These are phyloP conservation scores for Lathyrus sativus DNA, from an alignment of 306 rosid genomes.

Conservation along the genomic window DNA sequence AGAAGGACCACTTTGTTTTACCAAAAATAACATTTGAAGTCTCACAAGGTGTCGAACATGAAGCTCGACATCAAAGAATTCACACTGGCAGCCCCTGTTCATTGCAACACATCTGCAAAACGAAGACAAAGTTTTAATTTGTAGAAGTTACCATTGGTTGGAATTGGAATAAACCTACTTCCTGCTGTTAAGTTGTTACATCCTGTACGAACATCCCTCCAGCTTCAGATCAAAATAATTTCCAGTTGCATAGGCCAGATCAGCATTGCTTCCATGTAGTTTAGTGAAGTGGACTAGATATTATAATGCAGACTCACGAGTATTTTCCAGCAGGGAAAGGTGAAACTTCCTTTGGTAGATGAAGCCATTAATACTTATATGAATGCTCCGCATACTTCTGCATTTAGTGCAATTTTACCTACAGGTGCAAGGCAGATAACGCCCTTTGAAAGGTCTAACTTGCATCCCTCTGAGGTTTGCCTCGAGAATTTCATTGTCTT, in stretches of 20 bases:
- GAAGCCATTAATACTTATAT: constrained; percentile 55
- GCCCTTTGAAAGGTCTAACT: constrained; percentile 67
- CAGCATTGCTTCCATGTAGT: constrained; percentile 40
- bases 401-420: constrained; percentile 56
- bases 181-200: constrained; percentile 45
- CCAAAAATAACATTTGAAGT: too few relatives aligned
- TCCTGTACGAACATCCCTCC: constrained; percentile 49
- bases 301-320: constrained; percentile 67
- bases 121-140: constrained; percentile 50
- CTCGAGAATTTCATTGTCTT: constrained; percentile 84
- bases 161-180: constrained; percentile 50
- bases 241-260: constrained; percentile 43
- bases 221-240: constrained; percentile 46
- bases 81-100: too few relatives aligned
- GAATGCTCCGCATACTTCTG: constrained; percentile 65
- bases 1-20: too few relatives aligned
- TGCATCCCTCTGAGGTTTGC: constrained; percentile 83
- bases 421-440: constrained; percentile 55
- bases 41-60: too few relatives aligned
- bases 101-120: too few relatives aligned
- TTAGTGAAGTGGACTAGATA: constrained; percentile 37
- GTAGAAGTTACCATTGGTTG: constrained; percentile 52
- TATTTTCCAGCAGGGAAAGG: constrained; percentile 58
- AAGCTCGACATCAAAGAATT: too few relatives aligned
- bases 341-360: constrained; percentile 51